Evolutionary conservation across 2,329 filamentous ascomycete species (phyloP).

Genomic region (Chrysosporium keratinophilum): DNA sequence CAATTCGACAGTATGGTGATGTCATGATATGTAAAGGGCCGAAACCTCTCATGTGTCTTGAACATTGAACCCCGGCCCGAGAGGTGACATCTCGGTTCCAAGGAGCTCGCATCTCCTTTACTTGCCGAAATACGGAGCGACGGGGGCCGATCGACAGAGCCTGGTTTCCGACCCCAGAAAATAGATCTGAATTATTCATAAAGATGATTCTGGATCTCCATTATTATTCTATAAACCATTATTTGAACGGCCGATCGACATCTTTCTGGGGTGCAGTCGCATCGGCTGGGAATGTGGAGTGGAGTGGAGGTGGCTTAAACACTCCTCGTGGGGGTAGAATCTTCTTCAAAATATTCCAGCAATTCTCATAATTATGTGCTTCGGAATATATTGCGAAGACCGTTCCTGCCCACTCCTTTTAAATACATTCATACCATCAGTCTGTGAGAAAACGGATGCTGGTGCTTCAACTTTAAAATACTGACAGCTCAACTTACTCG

Average conservation of each 20-base stretch:
- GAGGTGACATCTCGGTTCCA: not conserved
- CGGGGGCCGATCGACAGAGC: not conserved
- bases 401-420: too few species aligned
- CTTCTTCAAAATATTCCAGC: too few species aligned
- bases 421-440: too few species aligned
- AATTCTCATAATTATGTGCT: too few species aligned
- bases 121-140: not conserved
- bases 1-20: not conserved
- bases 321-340: too few species aligned
- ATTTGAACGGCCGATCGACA: not conserved
- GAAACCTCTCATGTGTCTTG: not conserved
- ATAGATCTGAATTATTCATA: too few species aligned
- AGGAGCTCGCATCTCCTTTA: not conserved
- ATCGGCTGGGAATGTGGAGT: not conserved
- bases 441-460: too few species aligned
- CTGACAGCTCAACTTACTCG: too few species aligned
- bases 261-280: not conserved
- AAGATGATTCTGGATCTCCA: not conserved
- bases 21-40: not conserved
- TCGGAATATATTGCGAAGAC: too few species aligned
- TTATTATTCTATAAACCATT: not conserved
- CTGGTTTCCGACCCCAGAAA: not conserved
- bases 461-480: too few species aligned
- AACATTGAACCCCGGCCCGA: not conserved
- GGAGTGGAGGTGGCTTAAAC: not conserved